Percentiles rank a stretch among this genome's conserved stretches.
phyloP scores from a whole-genome alignment of 192 early-diverging fungal species.

The Backusella psychrophila region DNA sequence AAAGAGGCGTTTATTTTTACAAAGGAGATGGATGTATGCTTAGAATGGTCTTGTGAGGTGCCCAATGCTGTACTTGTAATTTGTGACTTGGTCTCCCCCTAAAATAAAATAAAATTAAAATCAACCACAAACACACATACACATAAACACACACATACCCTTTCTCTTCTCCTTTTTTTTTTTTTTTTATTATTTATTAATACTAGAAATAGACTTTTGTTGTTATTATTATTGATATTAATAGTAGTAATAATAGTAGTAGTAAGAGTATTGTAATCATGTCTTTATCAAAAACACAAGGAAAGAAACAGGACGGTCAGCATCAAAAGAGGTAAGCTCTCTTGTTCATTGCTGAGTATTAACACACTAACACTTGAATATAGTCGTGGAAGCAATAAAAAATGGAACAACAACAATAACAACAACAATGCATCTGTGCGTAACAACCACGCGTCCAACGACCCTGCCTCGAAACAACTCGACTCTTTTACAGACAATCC shows the following conservation, averaged over 20 bases:
- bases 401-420: slow-evolving; percentile 10
- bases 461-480: neutral
- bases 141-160: too few relatives aligned
- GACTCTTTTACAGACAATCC: slow-evolving; percentile 9
- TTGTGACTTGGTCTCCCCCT: too few relatives aligned
- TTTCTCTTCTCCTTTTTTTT: neutral
- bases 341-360: neutral
- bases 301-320: slow-evolving; percentile 7
- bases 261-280: neutral
- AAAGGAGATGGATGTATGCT: too few relatives aligned
- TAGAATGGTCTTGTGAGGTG: too few relatives aligned
- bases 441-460: neutral
- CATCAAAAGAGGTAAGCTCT: neutral
- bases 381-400: slow-evolving; percentile 18
- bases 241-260: neutral
- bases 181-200: neutral
- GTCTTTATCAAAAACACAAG: slow-evolving; percentile 9
- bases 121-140: too few relatives aligned
- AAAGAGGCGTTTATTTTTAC: too few relatives aligned
- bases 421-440: neutral
- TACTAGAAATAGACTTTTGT: neutral
- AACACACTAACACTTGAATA: neutral
- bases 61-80: too few relatives aligned
- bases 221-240: neutral
- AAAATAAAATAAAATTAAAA: too few relatives aligned